Conservation (phyloP, 2,329 filamentous ascomycete species). For the Nemania sp. region DNA sequence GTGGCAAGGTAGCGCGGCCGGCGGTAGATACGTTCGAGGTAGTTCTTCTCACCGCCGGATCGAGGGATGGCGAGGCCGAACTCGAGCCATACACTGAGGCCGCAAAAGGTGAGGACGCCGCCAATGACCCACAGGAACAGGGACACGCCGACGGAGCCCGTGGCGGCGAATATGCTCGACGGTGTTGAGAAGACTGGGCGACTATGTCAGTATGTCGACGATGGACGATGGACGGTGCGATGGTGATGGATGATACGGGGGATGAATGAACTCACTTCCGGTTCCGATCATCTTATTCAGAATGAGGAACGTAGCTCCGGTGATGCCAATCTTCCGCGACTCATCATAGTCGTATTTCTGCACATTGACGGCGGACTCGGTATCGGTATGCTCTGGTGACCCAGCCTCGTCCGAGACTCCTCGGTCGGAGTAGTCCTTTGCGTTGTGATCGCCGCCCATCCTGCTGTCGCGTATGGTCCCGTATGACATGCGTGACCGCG, state of each 20-base stretch:
- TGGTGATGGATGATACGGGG: neutral
- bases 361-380: conserved; percentile 32
- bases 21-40: conserved; percentile 66
- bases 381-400: conserved; percentile 24
- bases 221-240: too few species aligned
- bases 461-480: conserved; percentile 20
- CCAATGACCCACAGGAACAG: conserved; percentile 46
- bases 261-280: conserved; percentile 50
- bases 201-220: neutral
- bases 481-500: conserved; percentile 14
- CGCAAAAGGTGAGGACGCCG: conserved; percentile 60
- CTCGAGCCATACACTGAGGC: conserved; percentile 65
- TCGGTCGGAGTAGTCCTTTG: too few species aligned
- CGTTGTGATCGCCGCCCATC: conserved; percentile 18
- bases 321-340: conserved; percentile 55
- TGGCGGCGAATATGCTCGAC: conserved; percentile 55
- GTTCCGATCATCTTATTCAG: conserved; percentile 64
- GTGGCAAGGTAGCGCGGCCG: conserved; percentile 63
- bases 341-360: conserved; percentile 39
- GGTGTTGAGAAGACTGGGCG: conserved; percentile 59
- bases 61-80: conserved; percentile 66
- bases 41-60: conserved; percentile 69
- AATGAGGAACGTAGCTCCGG: conserved; percentile 58
- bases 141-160: conserved; percentile 55
- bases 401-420: conserved; percentile 13